These are phyloP conservation scores for Colletotrichum sp. DNA, from an alignment of 2,329 filamentous ascomycete genomes.

Conservation along the genomic window DNA sequence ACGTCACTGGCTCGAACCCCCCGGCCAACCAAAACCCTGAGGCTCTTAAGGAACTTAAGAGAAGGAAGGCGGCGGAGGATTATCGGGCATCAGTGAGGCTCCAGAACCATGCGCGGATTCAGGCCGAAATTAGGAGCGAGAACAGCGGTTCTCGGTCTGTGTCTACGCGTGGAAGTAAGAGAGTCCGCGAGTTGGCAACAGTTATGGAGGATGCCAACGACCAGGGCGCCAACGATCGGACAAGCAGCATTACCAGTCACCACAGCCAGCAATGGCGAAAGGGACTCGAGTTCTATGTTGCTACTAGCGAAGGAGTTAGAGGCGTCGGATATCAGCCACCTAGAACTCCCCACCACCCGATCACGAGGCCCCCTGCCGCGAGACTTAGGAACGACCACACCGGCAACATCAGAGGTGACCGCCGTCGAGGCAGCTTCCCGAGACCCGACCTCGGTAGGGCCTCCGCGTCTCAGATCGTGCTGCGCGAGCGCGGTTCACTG, in stretches of 20 bases:
- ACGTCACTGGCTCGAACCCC: constrained; percentile 19
- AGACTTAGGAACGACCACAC: constrained; percentile 2
- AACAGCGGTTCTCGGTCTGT: constrained; percentile 5
- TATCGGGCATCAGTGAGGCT: constrained; percentile 4
- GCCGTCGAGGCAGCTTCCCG: constrained; percentile 8
- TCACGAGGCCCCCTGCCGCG: background rate
- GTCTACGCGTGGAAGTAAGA: constrained; percentile 12
- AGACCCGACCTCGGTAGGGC: background rate
- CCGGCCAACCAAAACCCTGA: background rate
- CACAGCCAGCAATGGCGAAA: background rate
- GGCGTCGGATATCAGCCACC: background rate
- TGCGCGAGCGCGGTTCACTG: constrained; percentile 19
- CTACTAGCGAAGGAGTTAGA: background rate
- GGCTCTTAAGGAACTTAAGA: background rate
- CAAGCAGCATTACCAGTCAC: background rate
- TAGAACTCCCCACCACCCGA: background rate
- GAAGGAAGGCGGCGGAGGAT: background rate
- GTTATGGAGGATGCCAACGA: constrained; percentile 4
- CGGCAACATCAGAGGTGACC: background rate
- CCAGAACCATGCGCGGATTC: background rate
- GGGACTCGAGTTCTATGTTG: constrained; percentile 1
- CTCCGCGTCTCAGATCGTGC: background rate
- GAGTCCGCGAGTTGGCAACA: constrained; percentile 8
- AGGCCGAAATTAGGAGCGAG: constrained; percentile 10
- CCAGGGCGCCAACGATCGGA: background rate